Base-by-base conservation (phyloP, 345 rosid species). In the Eucalyptus tenuipes region DNA sequence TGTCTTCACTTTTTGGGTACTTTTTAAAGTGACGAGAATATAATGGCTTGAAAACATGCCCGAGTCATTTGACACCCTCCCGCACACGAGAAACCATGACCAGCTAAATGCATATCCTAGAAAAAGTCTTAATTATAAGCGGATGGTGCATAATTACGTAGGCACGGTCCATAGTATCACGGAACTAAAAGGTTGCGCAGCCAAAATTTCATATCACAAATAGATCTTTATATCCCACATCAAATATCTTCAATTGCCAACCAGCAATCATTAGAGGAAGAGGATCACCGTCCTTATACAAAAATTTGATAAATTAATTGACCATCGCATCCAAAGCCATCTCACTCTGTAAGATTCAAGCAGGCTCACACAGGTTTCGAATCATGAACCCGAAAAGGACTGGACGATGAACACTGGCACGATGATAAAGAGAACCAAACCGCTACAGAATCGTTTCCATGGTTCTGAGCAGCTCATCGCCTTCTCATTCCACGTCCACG, bases 401-500 rank as follows among this genome's bases (percentile, higher is more conserved):
- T 22, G 27, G 47, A 20, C 6, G 16, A 40, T 40, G 47, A 75
- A 75, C 47, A 40, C 47, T 2, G 15, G 47, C 84, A 75, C 47
- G 9, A 40, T 37, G 27, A n/a, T 33, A 87, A 68, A n/a, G 64
- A 68, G 88, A 20, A 87, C 52, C 61, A 84, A 29, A 68, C 75
- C 13, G 22, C 33, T 44, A 44, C 33, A 87, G 40, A 47, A 59
- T 31, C 5, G 71, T 59, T 85, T 52, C 50, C 42, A 8, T 49
- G 49, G 7, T 29, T 17, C 33, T 13, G 64, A 31, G 29, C 47
- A 87, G 92, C 89, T 95, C 92, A 98, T 90, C 97, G 96, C 90
- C 99, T 97, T 90, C 98, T 91, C 99, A 98, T 97, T 66, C 99
- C 99, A 80, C 98, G 97, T n/a, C 99, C 97, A 49, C 99, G 98